Evolutionary conservation across 2,329 filamentous ascomycete species (phyloP).

Genomic region (Periconia digitata): DNA sequence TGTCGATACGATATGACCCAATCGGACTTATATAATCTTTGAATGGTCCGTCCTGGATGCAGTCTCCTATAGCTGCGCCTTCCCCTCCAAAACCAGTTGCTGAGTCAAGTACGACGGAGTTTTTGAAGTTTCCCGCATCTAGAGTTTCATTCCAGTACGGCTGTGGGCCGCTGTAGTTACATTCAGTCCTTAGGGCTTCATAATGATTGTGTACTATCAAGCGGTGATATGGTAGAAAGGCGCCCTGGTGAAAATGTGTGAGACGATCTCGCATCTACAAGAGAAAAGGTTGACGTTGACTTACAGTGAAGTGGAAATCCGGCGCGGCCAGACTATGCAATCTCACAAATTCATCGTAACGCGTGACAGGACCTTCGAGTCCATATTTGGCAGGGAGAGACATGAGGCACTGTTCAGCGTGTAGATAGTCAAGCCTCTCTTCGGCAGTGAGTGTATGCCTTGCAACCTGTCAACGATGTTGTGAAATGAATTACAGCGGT

Average conservation of each 20-base stretch:
- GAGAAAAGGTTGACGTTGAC: not conserved
- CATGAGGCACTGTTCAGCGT: conserved; percentile 10
- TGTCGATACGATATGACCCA: conserved; percentile 12
- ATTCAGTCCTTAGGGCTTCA: conserved; percentile 28
- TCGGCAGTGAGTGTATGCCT: conserved; percentile 7
- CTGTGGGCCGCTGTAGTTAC: conserved; percentile 36
- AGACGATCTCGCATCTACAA: not conserved
- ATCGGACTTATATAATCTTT: conserved; percentile 18
- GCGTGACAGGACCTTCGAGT: not conserved
- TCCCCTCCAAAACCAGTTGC: conserved; percentile 21
- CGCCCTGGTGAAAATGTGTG: conserved; percentile 7
- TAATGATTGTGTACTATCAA: conserved; percentile 37
- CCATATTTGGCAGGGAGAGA: conserved; percentile 1
- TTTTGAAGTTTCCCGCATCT: conserved; percentile 20
- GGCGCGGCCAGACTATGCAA: not conserved
- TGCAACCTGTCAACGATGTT: not conserved
- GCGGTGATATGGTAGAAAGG: conserved; percentile 44
- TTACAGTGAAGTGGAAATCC: not conserved
- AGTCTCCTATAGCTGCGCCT: conserved; percentile 10
- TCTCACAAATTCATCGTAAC: conserved; percentile 6
- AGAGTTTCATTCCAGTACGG: conserved; percentile 28
- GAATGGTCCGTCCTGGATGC: conserved; percentile 22
- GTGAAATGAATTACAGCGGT: not conserved
- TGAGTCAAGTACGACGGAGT: conserved; percentile 14
- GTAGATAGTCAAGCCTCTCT: conserved; percentile 7